phyloP scores from a whole-genome alignment of 139 green algal species.

The Picochlorum sp. region DNA sequence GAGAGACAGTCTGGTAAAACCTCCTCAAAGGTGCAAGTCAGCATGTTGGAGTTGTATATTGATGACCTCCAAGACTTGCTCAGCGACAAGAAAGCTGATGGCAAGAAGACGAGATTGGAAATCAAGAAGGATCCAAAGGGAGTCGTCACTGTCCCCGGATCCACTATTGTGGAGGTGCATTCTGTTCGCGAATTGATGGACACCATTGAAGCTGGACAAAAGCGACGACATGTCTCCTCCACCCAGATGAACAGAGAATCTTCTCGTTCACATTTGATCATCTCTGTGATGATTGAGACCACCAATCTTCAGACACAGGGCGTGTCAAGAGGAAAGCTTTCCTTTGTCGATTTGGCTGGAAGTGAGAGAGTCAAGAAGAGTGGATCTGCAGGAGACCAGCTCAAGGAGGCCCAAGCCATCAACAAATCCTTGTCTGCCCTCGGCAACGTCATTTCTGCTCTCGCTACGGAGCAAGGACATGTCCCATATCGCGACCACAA shows the following conservation, averaged over 20 bases:
- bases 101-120: conserved; percentile 61
- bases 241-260: conserved; percentile 85
- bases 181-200: conserved; percentile 51
- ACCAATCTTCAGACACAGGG: conserved; percentile 93
- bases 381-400: conserved; percentile 72
- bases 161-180: conserved; percentile 53
- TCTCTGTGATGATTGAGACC: conserved; percentile 81
- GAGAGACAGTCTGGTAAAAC: conserved; percentile 69
- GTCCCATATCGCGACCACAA: conserved; percentile 95
- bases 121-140: conserved; percentile 98
- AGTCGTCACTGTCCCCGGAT: conserved; percentile 82
- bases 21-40: conserved; percentile 70
- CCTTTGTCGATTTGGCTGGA: conserved; percentile 92
- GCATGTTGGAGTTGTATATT: conserved; percentile 98
- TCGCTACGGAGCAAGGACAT: conserved; percentile 71
- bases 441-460: conserved; percentile 90
- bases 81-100: conserved; percentile 8
- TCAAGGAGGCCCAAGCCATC: conserved; percentile 98
- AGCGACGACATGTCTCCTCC: conserved; percentile 28
- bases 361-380: conserved; percentile 95
- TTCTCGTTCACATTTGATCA: conserved; percentile 87
- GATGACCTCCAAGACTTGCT: conserved; percentile 82
- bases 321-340: conserved; percentile 82
- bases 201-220: conserved; percentile 48
- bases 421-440: conserved; percentile 96